These are phyloP conservation scores for Penicillium sp. DNA, from an alignment of 2,329 filamentous ascomycete species.

Conservation along the genomic window DNA sequence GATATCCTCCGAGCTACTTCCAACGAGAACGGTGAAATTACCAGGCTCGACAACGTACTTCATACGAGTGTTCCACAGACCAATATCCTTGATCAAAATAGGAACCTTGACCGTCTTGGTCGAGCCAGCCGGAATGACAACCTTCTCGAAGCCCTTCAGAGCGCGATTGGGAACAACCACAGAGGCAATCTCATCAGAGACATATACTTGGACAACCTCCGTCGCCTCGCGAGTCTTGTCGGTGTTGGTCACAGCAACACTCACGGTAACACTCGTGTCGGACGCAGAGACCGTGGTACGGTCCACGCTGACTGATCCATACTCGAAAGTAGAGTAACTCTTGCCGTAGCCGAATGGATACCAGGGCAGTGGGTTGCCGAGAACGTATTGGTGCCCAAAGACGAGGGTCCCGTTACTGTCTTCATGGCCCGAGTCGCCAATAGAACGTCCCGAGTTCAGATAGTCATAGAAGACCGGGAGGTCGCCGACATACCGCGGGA, in stretches of 20 bases:
- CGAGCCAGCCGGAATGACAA: slow-evolving; percentile 64
- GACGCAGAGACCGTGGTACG: slow-evolving; percentile 56
- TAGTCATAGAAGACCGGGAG: slow-evolving; percentile 75
- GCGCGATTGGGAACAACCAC: slow-evolving; percentile 69
- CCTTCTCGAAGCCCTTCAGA: slow-evolving; percentile 72
- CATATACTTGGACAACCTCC: slow-evolving; percentile 72
- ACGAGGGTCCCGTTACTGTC: slow-evolving; percentile 65
- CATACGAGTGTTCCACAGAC: slow-evolving; percentile 66
- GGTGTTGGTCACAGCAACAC: slow-evolving; percentile 67
- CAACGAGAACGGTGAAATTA: slow-evolving; percentile 68
- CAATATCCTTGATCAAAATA: slow-evolving; percentile 58
- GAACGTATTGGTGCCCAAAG: slow-evolving; percentile 70
- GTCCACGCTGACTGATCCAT: slow-evolving; percentile 45
- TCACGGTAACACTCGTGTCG: slow-evolving; percentile 62
- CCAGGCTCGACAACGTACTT: slow-evolving; percentile 76
- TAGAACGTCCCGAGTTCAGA: slow-evolving; percentile 67
- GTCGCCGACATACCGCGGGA: slow-evolving; percentile 71
- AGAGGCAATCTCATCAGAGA: slow-evolving; percentile 66
- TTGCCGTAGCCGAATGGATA: slow-evolving; percentile 72
- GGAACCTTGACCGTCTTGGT: slow-evolving; percentile 61
- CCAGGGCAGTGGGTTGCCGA: slow-evolving; percentile 64
- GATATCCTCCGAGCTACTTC: slow-evolving; percentile 54
- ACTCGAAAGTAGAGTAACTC: slow-evolving; percentile 69
- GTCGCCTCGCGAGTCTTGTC: slow-evolving; percentile 60
- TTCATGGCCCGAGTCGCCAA: slow-evolving; percentile 59